A percentile compares a stretch with the other conserved stretches of the same genome.
phyloP scores from a whole-genome alignment of 495 filamentous ascomycete genomes.

The Jackrogersella multiformis region DNA sequence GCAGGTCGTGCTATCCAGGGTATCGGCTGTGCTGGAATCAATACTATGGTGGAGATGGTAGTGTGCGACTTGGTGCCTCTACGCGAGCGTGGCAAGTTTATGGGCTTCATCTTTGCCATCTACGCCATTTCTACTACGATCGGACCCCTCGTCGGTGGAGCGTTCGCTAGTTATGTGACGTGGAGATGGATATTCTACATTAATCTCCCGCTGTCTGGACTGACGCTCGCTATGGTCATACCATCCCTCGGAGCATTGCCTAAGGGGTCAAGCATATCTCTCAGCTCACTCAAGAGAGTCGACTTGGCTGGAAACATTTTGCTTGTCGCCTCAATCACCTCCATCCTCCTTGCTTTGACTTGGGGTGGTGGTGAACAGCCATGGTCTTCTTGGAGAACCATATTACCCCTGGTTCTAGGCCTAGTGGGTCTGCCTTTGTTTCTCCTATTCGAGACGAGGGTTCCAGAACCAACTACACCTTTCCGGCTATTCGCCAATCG shows the following conservation, averaged over 20 bases:
- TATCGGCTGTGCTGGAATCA: slow-evolving; percentile 78
- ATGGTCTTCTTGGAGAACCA: slow-evolving; percentile 56
- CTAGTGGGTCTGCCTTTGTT: not conserved
- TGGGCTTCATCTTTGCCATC: not conserved
- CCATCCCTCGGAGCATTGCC: slow-evolving; percentile 40
- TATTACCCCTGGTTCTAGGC: slow-evolving; percentile 49
- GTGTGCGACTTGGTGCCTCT: slow-evolving; percentile 78
- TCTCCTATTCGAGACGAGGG: not conserved
- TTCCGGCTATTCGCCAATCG: slow-evolving; percentile 43
- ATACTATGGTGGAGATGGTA: slow-evolving; percentile 75
- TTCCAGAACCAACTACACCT: slow-evolving; percentile 42
- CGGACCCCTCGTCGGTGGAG: slow-evolving; percentile 67
- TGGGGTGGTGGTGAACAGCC: slow-evolving; percentile 61
- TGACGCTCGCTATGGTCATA: slow-evolving; percentile 60
- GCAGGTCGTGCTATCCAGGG: slow-evolving; percentile 80
- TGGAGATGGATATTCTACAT: slow-evolving; percentile 74
- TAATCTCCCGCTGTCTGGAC: slow-evolving; percentile 57
- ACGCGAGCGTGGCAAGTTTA: slow-evolving; percentile 54
- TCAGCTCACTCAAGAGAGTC: not conserved
- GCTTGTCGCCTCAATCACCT: slow-evolving; percentile 48
- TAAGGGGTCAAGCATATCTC: not conserved
- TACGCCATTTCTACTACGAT: slow-evolving; percentile 26
- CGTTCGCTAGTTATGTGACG: slow-evolving; percentile 58
- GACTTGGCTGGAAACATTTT: slow-evolving; percentile 7
- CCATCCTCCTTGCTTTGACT: slow-evolving; percentile 56